A percentile compares a stretch with the other conserved stretches of the same genome.
Conservation (phyloP, 768 basidiomycete species). For the Boletus vinaceobasis region DNA sequence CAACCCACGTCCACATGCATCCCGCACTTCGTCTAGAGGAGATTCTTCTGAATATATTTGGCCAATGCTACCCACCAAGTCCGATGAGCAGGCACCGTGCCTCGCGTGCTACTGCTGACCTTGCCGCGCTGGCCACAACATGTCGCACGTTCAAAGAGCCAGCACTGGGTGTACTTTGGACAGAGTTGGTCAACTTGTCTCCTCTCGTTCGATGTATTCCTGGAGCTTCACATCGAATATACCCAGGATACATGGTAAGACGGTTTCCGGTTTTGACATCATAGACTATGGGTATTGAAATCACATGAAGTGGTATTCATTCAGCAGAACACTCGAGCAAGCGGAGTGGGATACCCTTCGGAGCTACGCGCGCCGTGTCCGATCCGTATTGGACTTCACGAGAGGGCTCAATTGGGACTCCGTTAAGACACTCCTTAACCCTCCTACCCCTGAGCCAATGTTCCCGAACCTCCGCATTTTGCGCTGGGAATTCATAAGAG, state of each 20-base stretch:
- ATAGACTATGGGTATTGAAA: neutral
- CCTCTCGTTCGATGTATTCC: constrained; percentile 6
- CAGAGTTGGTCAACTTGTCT: constrained; percentile 2
- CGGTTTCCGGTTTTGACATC: neutral
- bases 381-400: constrained; percentile 12
- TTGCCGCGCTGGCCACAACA: constrained; percentile 2
- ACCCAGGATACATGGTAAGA: constrained; percentile 9
- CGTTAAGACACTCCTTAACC: constrained; percentile 14
- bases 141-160: constrained; percentile 8
- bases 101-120: neutral
- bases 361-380: constrained; percentile 10
- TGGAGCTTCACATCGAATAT: constrained; percentile 9
- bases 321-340: constrained; percentile 9
- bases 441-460: constrained; percentile 12
- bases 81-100: neutral
- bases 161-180: constrained; percentile 4
- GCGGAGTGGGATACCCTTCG: constrained; percentile 13
- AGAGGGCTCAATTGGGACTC: constrained; percentile 17
- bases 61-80: neutral
- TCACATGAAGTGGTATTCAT: constrained; percentile 12
- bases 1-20: constrained; percentile 6
- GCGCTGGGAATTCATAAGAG: constrained; percentile 19
- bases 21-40: constrained; percentile 9
- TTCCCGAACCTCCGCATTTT: constrained; percentile 20
- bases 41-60: constrained; percentile 4